Base-by-base conservation (phyloP, 2,329 filamentous ascomycete species). In the Aureobasidium lini region DNA sequence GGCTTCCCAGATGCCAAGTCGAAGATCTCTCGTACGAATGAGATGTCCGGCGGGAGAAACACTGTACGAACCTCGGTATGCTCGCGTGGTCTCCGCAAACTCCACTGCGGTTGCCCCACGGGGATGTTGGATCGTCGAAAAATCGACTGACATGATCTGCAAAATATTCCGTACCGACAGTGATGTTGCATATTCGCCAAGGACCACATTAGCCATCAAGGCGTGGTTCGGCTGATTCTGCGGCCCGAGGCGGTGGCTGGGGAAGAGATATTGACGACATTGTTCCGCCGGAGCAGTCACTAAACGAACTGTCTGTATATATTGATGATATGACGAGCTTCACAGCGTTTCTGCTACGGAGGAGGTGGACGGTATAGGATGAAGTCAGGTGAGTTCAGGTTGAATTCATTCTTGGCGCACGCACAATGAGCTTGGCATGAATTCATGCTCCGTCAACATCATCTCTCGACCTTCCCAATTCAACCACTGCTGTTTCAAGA, bases 121-220 rank as follows among this genome's bases (percentile, higher is more conserved):
- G 50, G 37, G 50, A 16, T 32, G 4, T 32, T 4, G 6, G 6
- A 29, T n/a, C 23, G 23, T 31, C n/a, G 9, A 31, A 53, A 15
- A 18, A 13, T 10, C 8, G 47, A 36, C 13, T 7, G 18, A 31
- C 3, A 32, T 34, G 50, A 53, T 53, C 50, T 53, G 29, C 50
- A 53, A 23, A 23, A 42, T 23, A 32, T 13, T 15, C 29, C n/a
- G 37, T 42, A 43, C 23, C 42, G 13, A 15, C 28, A 23, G 34
- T 36, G 34, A 10, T 39, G 23, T 40, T 52, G 48, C 48, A 10
- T 8, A 13, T 34, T 32, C 8, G 50, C 50, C 50, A 53, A 53
- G 50, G n/a, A 10, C 10, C 28, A 53, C 37, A 53, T 53, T 53
- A 53, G 50, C 50, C 50, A 43, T 53, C 37, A 52, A 52, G 48